Base-by-base conservation (phyloP, 202 grass and related monocot genomes). In the Miscanthus sacchariflorus region DNA sequence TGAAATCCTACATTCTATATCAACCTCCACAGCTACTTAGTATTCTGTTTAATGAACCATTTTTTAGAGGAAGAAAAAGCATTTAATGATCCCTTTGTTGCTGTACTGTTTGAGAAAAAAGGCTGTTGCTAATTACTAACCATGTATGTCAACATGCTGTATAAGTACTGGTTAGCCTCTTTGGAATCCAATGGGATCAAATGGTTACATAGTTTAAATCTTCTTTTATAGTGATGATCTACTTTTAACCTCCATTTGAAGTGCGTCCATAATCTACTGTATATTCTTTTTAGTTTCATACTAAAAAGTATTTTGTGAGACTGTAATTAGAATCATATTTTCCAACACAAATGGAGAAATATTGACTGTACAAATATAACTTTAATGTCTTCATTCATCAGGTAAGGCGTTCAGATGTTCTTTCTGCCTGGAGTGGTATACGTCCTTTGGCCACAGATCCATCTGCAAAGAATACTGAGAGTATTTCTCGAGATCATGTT, bases 341-440 rank as follows among this genome's bases (percentile, higher is more conserved):
- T 40, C 48, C 24, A 83, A 65, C 24, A 24, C 12, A 39, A 30
- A 30, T 40, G 0, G 49, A 8, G 45, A 54, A 70, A 15, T 77
- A 74, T 42, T 54, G 21, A 87, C 19, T 56, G 3, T 36, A 10
- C 33, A 45, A 70, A 35, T 83, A 67, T 59, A 65, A 83, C 72
- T 79, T 44, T 27, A 46, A 72, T 50, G 11, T 71, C 9, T 67
- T 78, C n/a, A 80, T 67, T 78, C 27, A 80, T 93, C 61, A 96
- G 93, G 96, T 98, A 81, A 95, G 96, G 78, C 93, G 96, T 71
- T 93, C 90, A 19, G 96, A 98, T 74, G 96, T 98, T 86, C 96
- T 95, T 88, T 98, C 93, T 81, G 90, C 96, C 42, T 98, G 96
- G 93, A 98, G 96, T 84, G 96, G 96, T 77, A 98, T 95, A 74